These are phyloP conservation scores for Pseudopithomyces maydicus DNA, from an alignment of 2,329 filamentous ascomycete genomes.

Conservation along the genomic window DNA sequence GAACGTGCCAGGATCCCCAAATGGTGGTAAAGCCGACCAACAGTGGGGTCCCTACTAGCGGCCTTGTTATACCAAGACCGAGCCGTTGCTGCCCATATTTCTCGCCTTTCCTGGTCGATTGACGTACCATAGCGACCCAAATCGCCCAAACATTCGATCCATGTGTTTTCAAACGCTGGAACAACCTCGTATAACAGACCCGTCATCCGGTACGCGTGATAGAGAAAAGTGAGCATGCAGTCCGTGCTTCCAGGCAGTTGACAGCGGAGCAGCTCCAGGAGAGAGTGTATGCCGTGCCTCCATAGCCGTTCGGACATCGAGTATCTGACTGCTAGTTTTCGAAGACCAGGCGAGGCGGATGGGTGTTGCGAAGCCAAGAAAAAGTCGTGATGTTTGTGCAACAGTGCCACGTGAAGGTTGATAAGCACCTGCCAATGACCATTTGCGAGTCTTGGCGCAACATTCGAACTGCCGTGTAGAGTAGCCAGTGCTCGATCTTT, in stretches of 20 bases:
- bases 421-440: slow-evolving; percentile 88
- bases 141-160: slow-evolving; percentile 93
- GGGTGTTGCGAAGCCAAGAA: slow-evolving; percentile 89
- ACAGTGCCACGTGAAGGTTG: slow-evolving; percentile 75
- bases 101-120: slow-evolving; percentile 82
- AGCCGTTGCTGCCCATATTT: slow-evolving; percentile 81
- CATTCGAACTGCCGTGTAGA: slow-evolving; percentile 56
- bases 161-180: slow-evolving; percentile 80
- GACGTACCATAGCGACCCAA: slow-evolving; percentile 87
- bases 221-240: slow-evolving; percentile 91
- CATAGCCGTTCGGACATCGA: slow-evolving; percentile 94
- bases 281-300: slow-evolving; percentile 87
- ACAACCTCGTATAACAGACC: slow-evolving; percentile 85
- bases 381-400: slow-evolving; percentile 70
- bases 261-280: slow-evolving; percentile 71
- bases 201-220: slow-evolving; percentile 89
- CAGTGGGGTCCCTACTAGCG: slow-evolving; percentile 74
- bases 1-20: slow-evolving; percentile 78
- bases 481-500: slow-evolving; percentile 67
- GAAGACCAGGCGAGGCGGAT: slow-evolving; percentile 66
- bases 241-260: slow-evolving; percentile 78
- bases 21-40: slow-evolving; percentile 86
- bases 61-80: slow-evolving; percentile 85
- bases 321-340: slow-evolving; percentile 76
- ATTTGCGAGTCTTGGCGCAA: slow-evolving; percentile 51